Evolutionary conservation across 2,329 filamentous ascomycete genomes (phyloP).

Genomic region (Talaromyces islandicus): DNA sequence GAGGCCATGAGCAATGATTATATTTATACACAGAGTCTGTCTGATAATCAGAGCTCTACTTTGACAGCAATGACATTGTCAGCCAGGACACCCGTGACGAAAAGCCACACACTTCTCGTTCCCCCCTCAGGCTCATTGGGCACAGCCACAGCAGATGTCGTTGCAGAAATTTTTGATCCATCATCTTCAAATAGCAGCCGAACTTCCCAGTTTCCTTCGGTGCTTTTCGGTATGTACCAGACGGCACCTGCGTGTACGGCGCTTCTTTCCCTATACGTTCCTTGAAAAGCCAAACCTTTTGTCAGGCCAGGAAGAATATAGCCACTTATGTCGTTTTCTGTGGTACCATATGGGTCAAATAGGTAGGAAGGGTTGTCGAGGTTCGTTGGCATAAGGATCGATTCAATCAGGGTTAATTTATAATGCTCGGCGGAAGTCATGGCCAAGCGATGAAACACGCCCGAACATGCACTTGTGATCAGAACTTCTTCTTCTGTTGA

Average conservation of each 20-base stretch:
- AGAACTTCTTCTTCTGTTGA: neutral
- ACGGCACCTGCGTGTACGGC: neutral
- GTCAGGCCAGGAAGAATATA: neutral
- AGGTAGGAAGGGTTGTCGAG: neutral
- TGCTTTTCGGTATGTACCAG: neutral
- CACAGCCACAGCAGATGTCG: neutral
- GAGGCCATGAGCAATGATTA: neutral
- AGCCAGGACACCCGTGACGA: neutral
- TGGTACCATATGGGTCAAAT: neutral
- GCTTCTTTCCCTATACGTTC: neutral
- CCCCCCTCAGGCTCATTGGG: neutral
- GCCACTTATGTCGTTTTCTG: neutral
- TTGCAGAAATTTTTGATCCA: neutral
- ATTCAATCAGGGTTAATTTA: neutral
- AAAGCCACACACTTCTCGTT: neutral
- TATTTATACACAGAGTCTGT: neutral
- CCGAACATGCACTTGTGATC: neutral
- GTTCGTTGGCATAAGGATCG: neutral
- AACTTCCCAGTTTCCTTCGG: neutral
- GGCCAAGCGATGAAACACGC: neutral
- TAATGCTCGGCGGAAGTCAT: neutral
- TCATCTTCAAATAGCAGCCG: neutral
- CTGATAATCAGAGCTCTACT: neutral
- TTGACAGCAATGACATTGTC: neutral
- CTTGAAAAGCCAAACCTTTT: neutral